Evolutionary conservation across 2,329 filamentous ascomycete species (phyloP).

Genomic region (Torrubiellomyces zombiae): DNA sequence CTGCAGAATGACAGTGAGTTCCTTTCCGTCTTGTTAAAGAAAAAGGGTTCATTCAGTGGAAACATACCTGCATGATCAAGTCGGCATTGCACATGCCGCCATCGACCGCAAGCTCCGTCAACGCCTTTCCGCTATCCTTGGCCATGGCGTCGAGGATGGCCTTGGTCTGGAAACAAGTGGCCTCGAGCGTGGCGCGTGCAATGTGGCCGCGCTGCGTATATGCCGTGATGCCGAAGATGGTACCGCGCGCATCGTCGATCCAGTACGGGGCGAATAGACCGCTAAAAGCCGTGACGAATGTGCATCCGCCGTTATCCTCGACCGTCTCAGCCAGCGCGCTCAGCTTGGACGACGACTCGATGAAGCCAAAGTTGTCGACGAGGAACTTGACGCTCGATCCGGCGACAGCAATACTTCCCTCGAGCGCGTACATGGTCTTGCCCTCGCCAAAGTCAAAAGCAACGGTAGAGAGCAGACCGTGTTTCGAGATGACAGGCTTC

Average conservation of each 20-base stretch:
- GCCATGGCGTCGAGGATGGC: constrained; percentile 70
- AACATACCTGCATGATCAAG: constrained; percentile 52
- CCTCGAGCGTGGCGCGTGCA: constrained; percentile 63
- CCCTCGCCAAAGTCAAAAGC: constrained; percentile 56
- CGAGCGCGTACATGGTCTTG: constrained; percentile 57
- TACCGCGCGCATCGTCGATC: constrained; percentile 70
- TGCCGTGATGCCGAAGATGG: constrained; percentile 63
- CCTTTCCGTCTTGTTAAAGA: not conserved
- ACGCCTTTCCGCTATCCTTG: constrained; percentile 57
- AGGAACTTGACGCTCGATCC: constrained; percentile 60
- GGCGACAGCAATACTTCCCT: constrained; percentile 62
- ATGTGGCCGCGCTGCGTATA: constrained; percentile 64
- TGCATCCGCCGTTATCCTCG: constrained; percentile 55
- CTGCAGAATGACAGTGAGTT: constrained; percentile 14
- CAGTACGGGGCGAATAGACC: constrained; percentile 72
- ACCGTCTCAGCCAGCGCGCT: constrained; percentile 30
- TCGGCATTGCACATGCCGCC: constrained; percentile 71
- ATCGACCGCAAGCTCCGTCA: constrained; percentile 63
- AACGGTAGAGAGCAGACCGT: constrained; percentile 62
- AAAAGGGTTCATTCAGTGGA: not conserved
- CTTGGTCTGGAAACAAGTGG: constrained; percentile 70
- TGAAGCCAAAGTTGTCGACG: constrained; percentile 39
- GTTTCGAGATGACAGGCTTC: constrained; percentile 61
- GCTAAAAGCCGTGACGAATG: constrained; percentile 67
- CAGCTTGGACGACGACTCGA: constrained; percentile 28